These are phyloP conservation scores for Emergomyces orientalis DNA, from an alignment of 2,329 filamentous ascomycete species.

Conservation along the genomic window DNA sequence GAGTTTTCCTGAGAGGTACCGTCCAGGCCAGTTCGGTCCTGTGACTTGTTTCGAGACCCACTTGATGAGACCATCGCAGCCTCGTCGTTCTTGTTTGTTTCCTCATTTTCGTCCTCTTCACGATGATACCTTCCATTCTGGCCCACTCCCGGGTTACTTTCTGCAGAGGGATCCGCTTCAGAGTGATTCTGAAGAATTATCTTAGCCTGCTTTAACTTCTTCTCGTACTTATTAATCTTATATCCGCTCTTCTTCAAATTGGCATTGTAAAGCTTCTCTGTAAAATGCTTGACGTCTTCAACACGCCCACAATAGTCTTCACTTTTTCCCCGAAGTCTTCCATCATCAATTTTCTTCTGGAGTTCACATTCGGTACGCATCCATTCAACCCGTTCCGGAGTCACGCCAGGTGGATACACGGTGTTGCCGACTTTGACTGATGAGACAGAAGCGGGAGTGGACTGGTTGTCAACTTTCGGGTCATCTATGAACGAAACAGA, in stretches of 20 bases:
- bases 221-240: background rate
- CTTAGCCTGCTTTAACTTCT: background rate
- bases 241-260: background rate
- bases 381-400: background rate
- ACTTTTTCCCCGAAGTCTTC: background rate
- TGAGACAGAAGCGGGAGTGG: background rate
- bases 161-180: background rate
- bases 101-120: background rate
- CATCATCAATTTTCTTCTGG: background rate
- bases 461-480: background rate
- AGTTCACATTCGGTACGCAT: background rate
- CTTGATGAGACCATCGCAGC: background rate
- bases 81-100: background rate
- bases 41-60: background rate
- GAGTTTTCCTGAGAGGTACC: background rate
- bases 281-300: background rate
- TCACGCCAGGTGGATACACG: background rate
- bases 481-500: slow-evolving; percentile 4
- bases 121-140: background rate
- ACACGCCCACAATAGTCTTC: background rate
- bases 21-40: background rate
- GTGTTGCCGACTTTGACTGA: background rate
- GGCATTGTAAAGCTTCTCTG: background rate
- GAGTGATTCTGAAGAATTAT: background rate
- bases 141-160: background rate